phyloP scores from a whole-genome alignment of 208 protist species.

The Leishmania martiniquensis region DNA sequence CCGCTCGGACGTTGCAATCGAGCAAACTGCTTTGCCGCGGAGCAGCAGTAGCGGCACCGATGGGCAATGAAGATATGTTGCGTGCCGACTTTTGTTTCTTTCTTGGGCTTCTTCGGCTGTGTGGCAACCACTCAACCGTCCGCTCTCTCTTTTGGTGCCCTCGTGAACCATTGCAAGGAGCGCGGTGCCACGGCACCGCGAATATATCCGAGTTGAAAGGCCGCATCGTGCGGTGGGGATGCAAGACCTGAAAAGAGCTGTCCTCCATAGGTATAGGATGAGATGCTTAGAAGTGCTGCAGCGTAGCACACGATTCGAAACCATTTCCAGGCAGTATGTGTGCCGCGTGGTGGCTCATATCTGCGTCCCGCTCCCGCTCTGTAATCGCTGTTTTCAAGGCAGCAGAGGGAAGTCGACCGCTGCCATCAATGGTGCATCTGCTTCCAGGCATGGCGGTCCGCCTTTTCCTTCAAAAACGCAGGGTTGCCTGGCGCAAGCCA shows the following conservation, averaged over 20 bases:
- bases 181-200: not conserved
- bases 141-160: too few relatives aligned
- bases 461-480: slow-evolving; percentile 35
- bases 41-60: not conserved
- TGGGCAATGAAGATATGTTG: not conserved
- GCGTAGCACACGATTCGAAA: too few relatives aligned
- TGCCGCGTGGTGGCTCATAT: too few relatives aligned
- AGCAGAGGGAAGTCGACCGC: too few relatives aligned
- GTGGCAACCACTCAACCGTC: not conserved
- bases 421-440: not conserved
- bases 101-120: not conserved
- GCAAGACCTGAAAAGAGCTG: not conserved
- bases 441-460: not conserved
- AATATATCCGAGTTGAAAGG: not conserved
- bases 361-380: not conserved
- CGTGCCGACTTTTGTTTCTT: not conserved
- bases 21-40: not conserved
- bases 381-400: too few relatives aligned
- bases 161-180: not conserved
- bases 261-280: too few relatives aligned
- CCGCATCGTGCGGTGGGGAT: too few relatives aligned
- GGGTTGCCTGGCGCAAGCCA: slow-evolving; percentile 36
- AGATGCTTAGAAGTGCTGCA: not conserved
- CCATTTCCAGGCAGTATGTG: too few relatives aligned
- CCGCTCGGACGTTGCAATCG: not conserved